These are phyloP conservation scores for Mycena olivaceomarginata DNA, from an alignment of 768 basidiomycete genomes.

Conservation along the genomic window DNA sequence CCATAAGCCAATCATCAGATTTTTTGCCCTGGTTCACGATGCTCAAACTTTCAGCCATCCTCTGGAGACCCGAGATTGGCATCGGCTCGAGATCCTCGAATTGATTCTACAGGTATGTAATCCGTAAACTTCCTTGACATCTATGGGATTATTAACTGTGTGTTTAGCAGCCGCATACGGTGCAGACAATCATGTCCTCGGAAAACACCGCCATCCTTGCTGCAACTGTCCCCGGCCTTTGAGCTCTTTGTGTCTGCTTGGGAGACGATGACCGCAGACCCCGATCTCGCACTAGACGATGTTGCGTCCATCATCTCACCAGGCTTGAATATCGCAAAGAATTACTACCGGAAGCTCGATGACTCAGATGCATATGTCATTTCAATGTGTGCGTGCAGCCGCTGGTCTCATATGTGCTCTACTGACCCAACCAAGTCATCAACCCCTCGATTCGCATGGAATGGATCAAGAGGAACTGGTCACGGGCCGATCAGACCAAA, in stretches of 20 bases:
- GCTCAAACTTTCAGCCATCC: background rate
- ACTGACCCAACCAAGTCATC: conserved; percentile 9
- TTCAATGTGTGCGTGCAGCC: conserved; percentile 1
- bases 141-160: no score
- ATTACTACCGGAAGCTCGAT: conserved; percentile 7
- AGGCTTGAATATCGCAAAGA: background rate
- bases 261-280: background rate
- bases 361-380: conserved; percentile 9
- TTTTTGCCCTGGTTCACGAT: no score
- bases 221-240: no score
- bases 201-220: background rate
- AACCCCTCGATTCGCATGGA: conserved; percentile 18
- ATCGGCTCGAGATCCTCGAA: no score
- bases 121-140: no score
- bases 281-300: background rate
- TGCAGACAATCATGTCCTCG: background rate
- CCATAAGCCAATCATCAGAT: no score
- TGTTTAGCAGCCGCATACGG: background rate
- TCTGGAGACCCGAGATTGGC: no score
- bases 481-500: background rate
- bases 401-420: background rate
- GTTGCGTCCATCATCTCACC: background rate
- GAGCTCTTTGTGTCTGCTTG: background rate
- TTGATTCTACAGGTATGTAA: no score
- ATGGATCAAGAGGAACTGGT: conserved; percentile 12